Evolutionary conservation across 2,329 filamentous ascomycete genomes (phyloP).

Genomic region (Arthroderma sp.): DNA sequence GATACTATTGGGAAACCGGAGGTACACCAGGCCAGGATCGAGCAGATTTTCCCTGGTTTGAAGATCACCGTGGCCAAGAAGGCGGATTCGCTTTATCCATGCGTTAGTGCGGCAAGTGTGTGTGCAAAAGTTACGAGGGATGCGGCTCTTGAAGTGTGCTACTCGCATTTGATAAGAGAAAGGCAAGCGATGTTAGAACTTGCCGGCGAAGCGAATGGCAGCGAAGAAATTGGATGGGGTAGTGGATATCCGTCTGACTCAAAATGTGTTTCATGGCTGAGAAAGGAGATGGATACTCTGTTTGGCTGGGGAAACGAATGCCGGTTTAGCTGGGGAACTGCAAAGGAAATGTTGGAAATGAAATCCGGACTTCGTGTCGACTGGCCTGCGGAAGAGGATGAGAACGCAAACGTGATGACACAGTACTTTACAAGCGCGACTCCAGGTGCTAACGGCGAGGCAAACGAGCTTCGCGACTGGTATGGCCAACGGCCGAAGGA

Average conservation of each 20-base stretch:
- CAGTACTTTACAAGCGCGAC: slow-evolving; percentile 52
- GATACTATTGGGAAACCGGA: slow-evolving; percentile 81
- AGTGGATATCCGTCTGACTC: slow-evolving; percentile 87
- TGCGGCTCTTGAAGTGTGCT: slow-evolving; percentile 70
- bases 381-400: slow-evolving; percentile 66
- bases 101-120: slow-evolving; percentile 84
- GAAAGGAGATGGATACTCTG: slow-evolving; percentile 73
- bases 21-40: slow-evolving; percentile 71
- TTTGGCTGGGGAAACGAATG: slow-evolving; percentile 95
- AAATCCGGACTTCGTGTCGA: slow-evolving; percentile 61
- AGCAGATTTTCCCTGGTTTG: slow-evolving; percentile 66
- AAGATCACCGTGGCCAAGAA: slow-evolving; percentile 74
- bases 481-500: slow-evolving; percentile 61
- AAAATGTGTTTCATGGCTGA: slow-evolving; percentile 68
- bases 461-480: slow-evolving; percentile 66
- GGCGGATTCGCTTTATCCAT: slow-evolving; percentile 83
- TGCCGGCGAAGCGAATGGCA: slow-evolving; percentile 13
- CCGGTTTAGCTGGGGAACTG: slow-evolving; percentile 89
- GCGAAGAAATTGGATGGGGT: slow-evolving; percentile 52
- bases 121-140: slow-evolving; percentile 95
- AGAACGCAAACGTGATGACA: slow-evolving; percentile 52
- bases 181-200: slow-evolving; percentile 10
- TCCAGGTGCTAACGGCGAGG: slow-evolving; percentile 31
- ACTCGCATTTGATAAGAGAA: slow-evolving; percentile 38
- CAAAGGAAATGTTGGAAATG: slow-evolving; percentile 81